phyloP scores from a whole-genome alignment of 495 filamentous ascomycete species.

The Podospora fimiseda region DNA sequence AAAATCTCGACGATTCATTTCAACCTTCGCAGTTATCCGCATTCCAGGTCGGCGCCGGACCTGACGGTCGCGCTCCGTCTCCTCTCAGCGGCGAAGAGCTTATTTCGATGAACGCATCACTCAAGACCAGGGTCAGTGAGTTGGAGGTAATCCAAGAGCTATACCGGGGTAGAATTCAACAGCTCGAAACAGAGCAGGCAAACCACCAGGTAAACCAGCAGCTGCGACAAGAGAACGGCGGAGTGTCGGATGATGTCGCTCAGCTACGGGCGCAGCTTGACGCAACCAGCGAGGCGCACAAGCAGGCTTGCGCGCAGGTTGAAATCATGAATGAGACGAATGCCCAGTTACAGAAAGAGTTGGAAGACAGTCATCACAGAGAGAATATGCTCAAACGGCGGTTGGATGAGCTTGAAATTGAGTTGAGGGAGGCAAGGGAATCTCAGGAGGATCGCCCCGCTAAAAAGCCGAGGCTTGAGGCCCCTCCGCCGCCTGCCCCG shows the following conservation, averaged over 20 bases:
- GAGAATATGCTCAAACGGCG: slow-evolving; percentile 79
- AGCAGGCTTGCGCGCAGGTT: slow-evolving; percentile 34
- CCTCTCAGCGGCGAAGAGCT: slow-evolving; percentile 69
- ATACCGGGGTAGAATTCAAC: slow-evolving; percentile 78
- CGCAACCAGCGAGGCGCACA: slow-evolving; percentile 20
- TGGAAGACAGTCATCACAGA: slow-evolving; percentile 68
- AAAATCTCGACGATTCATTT: slow-evolving; percentile 59
- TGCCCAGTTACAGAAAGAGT: slow-evolving; percentile 47
- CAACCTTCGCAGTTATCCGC: slow-evolving; percentile 39
- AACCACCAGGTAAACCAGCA: slow-evolving; percentile 47
- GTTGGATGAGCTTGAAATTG: slow-evolving; percentile 69
- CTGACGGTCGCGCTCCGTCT: slow-evolving; percentile 55
- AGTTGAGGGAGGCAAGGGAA: slow-evolving; percentile 38
- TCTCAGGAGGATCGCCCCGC: slow-evolving; percentile 28
- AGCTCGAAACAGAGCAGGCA: slow-evolving; percentile 79
- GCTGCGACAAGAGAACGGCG: slow-evolving; percentile 48
- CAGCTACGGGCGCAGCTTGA: slow-evolving; percentile 1
- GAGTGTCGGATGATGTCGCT: neutral
- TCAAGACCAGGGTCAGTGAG: slow-evolving; percentile 88
- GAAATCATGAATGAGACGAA: slow-evolving; percentile 39
- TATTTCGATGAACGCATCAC: slow-evolving; percentile 64
- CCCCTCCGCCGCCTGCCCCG: slow-evolving; percentile 20
- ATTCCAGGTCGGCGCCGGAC: slow-evolving; percentile 35
- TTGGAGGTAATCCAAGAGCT: slow-evolving; percentile 94
- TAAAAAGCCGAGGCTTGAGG: slow-evolving; percentile 34